These are phyloP conservation scores for Cyclostephanos tholiformis DNA, from an alignment of 108 stramenopile species.

Conservation along the genomic window DNA sequence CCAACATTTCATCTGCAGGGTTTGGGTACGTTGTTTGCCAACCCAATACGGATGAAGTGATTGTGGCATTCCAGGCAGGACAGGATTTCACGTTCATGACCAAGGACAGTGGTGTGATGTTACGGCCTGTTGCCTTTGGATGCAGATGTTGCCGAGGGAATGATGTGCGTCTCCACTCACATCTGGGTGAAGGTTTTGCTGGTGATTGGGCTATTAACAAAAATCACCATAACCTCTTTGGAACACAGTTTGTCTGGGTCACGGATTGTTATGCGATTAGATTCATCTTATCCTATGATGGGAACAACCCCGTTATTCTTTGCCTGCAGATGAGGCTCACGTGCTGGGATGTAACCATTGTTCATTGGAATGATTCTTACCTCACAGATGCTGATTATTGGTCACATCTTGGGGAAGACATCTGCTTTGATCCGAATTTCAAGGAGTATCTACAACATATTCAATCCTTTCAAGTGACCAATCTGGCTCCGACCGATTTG, in stretches of 20 bases:
- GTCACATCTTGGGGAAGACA: neutral
- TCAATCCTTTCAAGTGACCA: no score
- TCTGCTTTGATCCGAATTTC: neutral
- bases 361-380: neutral
- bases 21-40: conserved; percentile 1
- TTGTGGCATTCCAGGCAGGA: neutral
- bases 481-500: neutral
- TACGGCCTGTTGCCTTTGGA: neutral
- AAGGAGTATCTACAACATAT: no score
- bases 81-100: neutral
- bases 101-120: neutral
- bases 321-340: no score
- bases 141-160: neutral
- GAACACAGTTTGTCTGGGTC: no score
- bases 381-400: no score
- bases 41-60: neutral
- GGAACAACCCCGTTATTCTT: no score
- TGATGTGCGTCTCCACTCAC: neutral
- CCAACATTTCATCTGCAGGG: no score
- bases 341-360: neutral
- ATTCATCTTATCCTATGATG: neutral
- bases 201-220: no score
- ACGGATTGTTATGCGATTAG: neutral
- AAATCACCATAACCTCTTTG: neutral
- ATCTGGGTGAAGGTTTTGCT: no score